Percentiles rank a stretch among this genome's conserved stretches.
Evolutionary conservation across 257 asterid species (phyloP).

Genomic region (Solanum pinnatisectum): DNA sequence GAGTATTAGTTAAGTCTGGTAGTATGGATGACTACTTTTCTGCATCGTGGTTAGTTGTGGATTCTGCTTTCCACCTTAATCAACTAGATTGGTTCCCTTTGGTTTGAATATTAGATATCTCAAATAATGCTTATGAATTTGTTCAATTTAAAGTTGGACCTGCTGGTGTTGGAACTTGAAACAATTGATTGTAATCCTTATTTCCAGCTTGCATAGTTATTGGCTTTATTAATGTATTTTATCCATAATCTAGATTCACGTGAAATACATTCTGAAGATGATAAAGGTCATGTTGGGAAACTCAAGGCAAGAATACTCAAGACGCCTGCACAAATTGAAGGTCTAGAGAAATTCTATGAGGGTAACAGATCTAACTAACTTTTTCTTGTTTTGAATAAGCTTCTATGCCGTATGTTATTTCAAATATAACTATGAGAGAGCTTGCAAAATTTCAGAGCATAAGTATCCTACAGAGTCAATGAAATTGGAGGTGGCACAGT

Average conservation of each 20-base stretch:
- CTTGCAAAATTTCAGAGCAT: constrained; percentile 44
- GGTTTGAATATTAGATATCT: neutral
- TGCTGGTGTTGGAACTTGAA: neutral
- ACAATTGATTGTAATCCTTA: neutral
- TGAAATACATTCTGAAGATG: constrained; percentile 58
- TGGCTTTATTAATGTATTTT: neutral
- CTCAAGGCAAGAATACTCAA: constrained; percentile 60
- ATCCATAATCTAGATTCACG: constrained; percentile 20
- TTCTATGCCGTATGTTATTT: neutral
- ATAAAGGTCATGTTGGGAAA: constrained; percentile 48
- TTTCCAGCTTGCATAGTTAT: neutral
- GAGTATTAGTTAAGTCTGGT: neutral
- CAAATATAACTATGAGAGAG: neutral
- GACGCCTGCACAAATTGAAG: constrained; percentile 55
- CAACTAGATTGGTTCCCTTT: neutral
- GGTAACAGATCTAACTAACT: constrained; percentile 29
- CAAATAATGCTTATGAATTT: neutral
- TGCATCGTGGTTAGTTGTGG: neutral
- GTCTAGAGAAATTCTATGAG: constrained; percentile 52
- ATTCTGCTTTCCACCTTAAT: neutral
- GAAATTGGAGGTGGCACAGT: constrained; percentile 64
- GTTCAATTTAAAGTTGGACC: neutral
- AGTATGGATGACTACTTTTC: neutral
- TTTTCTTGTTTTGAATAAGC: neutral
- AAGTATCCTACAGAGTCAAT: constrained; percentile 70